Percentiles rank a stretch among this genome's conserved stretches.
phyloP scores from a whole-genome alignment of 306 rosid genomes.

The Prunus kanzakura region DNA sequence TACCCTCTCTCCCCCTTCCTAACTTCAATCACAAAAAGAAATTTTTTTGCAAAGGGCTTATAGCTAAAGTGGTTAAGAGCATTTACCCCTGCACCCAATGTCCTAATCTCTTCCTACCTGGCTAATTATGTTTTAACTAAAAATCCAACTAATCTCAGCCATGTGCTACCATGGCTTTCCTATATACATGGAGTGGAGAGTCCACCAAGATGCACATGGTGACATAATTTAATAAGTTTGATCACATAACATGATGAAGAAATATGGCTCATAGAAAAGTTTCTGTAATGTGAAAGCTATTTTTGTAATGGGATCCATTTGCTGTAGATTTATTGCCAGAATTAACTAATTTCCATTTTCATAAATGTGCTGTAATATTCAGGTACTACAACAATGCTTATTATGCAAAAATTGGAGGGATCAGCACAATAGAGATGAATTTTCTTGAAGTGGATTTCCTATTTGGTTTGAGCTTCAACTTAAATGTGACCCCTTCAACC shows the following conservation, averaged over 20 bases:
- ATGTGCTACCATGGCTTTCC: conserved; percentile 6
- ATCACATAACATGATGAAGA: neutral
- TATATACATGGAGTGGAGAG: neutral
- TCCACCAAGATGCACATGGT: conserved; percentile 5
- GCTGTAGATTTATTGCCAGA: neutral
- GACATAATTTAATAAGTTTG: neutral
- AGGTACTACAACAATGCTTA: conserved; percentile 97
- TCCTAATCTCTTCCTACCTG: too few relatives aligned
- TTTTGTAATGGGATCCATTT: neutral
- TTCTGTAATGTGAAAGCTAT: neutral
- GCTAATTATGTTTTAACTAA: neutral
- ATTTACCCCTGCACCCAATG: too few relatives aligned
- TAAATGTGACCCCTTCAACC: conserved; percentile 76
- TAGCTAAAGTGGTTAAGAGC: too few relatives aligned
- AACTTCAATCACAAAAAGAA: neutral
- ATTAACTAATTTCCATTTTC: neutral
- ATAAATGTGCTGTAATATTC: conserved; percentile 2
- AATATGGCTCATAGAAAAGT: too few relatives aligned
- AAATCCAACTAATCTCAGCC: conserved; percentile 25
- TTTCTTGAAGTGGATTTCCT: conserved; percentile 89
- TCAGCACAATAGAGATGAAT: conserved; percentile 86
- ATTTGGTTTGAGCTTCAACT: conserved; percentile 80
- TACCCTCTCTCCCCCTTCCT: too few relatives aligned
- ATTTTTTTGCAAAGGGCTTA: rapidly evolving
- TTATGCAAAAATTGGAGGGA: conserved; percentile 98